Evolutionary conservation across 495 filamentous ascomycete species (phyloP), one percentile per base, ranked within the genome.

Genomic region (Cercophora newfieldiana): DNA sequence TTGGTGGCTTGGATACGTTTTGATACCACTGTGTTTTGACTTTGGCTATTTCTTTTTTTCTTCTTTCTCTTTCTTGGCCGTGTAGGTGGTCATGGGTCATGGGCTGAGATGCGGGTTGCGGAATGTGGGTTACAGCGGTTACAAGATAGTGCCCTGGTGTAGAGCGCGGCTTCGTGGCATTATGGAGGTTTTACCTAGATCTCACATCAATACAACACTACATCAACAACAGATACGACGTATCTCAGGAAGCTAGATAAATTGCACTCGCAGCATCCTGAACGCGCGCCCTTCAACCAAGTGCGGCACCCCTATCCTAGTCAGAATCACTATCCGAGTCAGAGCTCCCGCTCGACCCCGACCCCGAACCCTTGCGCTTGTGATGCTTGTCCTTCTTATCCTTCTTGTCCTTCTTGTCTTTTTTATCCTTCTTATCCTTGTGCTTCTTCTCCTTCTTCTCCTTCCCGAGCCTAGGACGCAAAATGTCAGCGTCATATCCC

Each of bases 351-450:
- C 58, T 60, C 19, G 58, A 60, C 31, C 58, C 33, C 18, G 31
- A 47, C 37, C 18, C 18, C 4, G 37, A 44, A 2, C 31, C 30
- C 31, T 48, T 48, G 58, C 58, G 30, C 58, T 60, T 60, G 31
- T 60, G 30, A 24, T 48, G 58, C 58, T 60, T 60, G 21, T 60
- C 31, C 31, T 48, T 47, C 33, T 60, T 60, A 18, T 48, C 58
- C 58, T 60, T 60, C 22, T 60, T 60, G 14, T 60, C 16, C 16
- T 60, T 47, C 19, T 60, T 48, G 3, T 60, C 30, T 14, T 60
- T 48, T 33, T 60, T 60, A 7, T 47, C 33, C 31, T 60, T 24
- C 58, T 60, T 60, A 12, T 60, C 37, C 30, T 59, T 59, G 18
- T 59, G 28, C 58, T 60, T 60, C 58, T 60, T 60, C 19, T 47